Percentiles rank a stretch among this genome's conserved stretches.
These are phyloP conservation scores for Candida xyloterini DNA, from an alignment of 805 yeast species.

Conservation along the genomic window DNA sequence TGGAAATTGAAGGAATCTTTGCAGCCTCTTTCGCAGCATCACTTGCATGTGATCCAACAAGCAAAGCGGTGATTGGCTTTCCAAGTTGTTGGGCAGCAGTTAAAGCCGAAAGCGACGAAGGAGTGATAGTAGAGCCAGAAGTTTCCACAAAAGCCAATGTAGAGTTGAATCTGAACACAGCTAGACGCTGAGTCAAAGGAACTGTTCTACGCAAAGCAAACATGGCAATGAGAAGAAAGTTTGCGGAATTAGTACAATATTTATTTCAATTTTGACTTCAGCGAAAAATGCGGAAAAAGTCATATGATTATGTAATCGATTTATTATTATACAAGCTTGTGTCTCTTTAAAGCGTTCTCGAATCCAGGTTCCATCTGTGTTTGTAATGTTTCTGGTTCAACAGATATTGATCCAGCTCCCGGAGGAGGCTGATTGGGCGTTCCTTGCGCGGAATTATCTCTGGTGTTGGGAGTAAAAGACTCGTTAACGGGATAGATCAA, in stretches of 20 bases:
- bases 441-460: slow-evolving; percentile 2
- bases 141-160: slow-evolving; percentile 79
- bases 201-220: slow-evolving; percentile 5
- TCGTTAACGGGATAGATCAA: slow-evolving; percentile 26
- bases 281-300: slow-evolving; percentile 1
- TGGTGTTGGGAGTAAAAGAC: slow-evolving; percentile 19
- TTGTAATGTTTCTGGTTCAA: neutral
- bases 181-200: slow-evolving; percentile 4
- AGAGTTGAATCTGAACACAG: slow-evolving; percentile 47
- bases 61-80: slow-evolving; percentile 74
- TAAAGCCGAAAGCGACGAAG: slow-evolving; percentile 69
- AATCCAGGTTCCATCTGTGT: neutral
- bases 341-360: slow-evolving; percentile 16
- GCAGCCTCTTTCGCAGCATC: slow-evolving; percentile 49
- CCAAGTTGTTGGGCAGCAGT: slow-evolving; percentile 77
- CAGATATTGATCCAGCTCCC: slow-evolving; percentile 1
- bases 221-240: slow-evolving; percentile 1
- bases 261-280: neutral
- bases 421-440: slow-evolving; percentile 1
- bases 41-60: slow-evolving; percentile 63
- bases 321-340: slow-evolving; percentile 8
- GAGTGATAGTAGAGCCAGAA: slow-evolving; percentile 49
- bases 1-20: slow-evolving; percentile 50
- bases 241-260: neutral
- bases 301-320: neutral